phyloP scores from a whole-genome alignment of 2,329 filamentous ascomycete genomes.

The Pseudofabraea citricarpa region DNA sequence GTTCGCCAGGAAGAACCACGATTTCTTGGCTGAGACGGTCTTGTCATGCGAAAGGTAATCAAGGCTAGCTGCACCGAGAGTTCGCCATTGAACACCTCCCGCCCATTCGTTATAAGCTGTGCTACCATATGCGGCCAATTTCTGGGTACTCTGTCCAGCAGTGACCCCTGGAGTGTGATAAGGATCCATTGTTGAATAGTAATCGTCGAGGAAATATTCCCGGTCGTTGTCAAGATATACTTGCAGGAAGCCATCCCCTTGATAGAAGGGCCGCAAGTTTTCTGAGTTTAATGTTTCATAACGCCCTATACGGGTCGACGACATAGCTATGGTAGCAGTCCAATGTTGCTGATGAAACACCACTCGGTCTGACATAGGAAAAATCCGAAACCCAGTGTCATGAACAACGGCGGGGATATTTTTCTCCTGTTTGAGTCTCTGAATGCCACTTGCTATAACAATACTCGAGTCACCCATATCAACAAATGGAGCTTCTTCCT shows the following conservation, averaged over 20 bases:
- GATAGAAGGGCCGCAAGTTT: slow-evolving; percentile 7
- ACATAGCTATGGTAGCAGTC: slow-evolving; percentile 12
- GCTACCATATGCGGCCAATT: slow-evolving; percentile 7
- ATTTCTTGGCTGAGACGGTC: slow-evolving; percentile 11
- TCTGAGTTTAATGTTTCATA: slow-evolving; percentile 12
- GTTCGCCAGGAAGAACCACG: slow-evolving; percentile 15
- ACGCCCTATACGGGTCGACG: slow-evolving; percentile 10
- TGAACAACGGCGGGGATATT: neutral
- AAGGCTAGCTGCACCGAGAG: slow-evolving; percentile 10
- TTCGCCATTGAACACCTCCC: slow-evolving; percentile 13
- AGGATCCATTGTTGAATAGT: slow-evolving; percentile 16
- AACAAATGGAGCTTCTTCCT: neutral
- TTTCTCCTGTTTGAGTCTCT: neutral
- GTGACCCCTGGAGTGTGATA: slow-evolving; percentile 15
- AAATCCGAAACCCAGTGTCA: neutral
- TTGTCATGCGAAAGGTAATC: slow-evolving; percentile 13
- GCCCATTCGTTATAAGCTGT: slow-evolving; percentile 13
- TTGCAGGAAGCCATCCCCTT: slow-evolving; percentile 14
- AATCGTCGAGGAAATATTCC: slow-evolving; percentile 12
- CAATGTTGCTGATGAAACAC: slow-evolving; percentile 12
- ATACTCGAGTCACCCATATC: neutral
- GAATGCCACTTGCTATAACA: neutral
- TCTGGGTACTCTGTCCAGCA: slow-evolving; percentile 11
- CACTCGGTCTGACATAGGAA: slow-evolving; percentile 11
- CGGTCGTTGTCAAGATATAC: slow-evolving; percentile 13